phyloP scores from a whole-genome alignment of 345 rosid genomes.

The Reutealis trisperma region DNA sequence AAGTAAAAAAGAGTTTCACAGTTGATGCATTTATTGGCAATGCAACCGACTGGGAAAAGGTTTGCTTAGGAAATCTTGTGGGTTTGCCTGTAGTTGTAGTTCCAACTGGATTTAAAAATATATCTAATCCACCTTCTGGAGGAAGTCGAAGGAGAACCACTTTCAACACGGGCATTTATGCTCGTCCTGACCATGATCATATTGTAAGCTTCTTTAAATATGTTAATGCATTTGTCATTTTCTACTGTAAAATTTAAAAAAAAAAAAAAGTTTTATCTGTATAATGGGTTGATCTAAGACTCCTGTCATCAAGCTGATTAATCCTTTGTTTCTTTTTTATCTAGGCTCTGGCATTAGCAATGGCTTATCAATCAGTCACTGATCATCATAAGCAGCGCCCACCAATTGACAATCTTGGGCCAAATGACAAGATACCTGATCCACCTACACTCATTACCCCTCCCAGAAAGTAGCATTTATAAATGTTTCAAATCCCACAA shows the following conservation, averaged over 20 bases:
- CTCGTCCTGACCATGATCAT: constrained; percentile 79
- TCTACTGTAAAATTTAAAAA: not conserved
- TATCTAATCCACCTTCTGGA: constrained; percentile 53
- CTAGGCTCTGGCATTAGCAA: constrained; percentile 87
- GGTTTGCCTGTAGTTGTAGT: constrained; percentile 77
- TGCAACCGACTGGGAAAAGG: constrained; percentile 90
- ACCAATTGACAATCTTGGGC: constrained; percentile 66
- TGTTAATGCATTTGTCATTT: not conserved
- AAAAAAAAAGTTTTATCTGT: too few relatives aligned
- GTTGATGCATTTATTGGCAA: constrained; percentile 85
- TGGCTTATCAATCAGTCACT: constrained; percentile 79
- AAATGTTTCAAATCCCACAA: not conserved
- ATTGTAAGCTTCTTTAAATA: constrained; percentile 47
- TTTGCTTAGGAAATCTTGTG: constrained; percentile 84
- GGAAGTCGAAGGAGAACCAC: constrained; percentile 60
- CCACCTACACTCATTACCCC: constrained; percentile 45
- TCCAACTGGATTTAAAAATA: constrained; percentile 59
- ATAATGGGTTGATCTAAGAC: not conserved
- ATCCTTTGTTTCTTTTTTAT: not conserved
- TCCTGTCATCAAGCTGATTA: not conserved
- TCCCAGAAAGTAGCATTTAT: constrained; percentile 44
- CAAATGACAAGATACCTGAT: constrained; percentile 49
- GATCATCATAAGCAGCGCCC: constrained; percentile 77
- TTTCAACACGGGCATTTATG: constrained; percentile 69
- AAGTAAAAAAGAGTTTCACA: constrained; percentile 67